Evolutionary conservation across 139 green algal genomes (phyloP).

Genomic region (Chlorella sp.): DNA sequence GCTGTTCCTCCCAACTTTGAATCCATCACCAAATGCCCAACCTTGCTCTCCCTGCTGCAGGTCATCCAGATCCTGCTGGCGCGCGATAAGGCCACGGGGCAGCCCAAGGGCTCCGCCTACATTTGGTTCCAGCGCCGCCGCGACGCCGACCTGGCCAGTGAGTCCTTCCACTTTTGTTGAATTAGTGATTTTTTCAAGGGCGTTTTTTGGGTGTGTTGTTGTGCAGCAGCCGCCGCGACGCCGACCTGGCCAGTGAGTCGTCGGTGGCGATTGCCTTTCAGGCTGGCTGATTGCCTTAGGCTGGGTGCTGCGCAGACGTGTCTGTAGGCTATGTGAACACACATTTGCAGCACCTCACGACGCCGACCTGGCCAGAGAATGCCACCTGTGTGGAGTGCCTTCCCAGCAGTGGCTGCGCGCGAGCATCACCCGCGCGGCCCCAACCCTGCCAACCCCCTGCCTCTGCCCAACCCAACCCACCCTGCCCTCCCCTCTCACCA

Average conservation of each 20-base stretch:
- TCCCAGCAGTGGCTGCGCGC: too few species aligned
- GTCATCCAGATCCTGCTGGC: conserved; percentile 23
- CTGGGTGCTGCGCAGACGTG: neutral
- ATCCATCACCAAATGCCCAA: too few species aligned
- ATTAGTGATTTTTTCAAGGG: too few species aligned
- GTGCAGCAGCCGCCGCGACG: too few species aligned
- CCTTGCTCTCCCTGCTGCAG: neutral
- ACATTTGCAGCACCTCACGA: too few species aligned
- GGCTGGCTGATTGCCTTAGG: neutral
- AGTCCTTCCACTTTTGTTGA: neutral
- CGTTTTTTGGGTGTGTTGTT: too few species aligned
- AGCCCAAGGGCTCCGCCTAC: conserved; percentile 28
- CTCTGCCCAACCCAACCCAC: neutral
- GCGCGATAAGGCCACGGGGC: conserved; percentile 1
- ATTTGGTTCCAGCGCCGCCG: conserved; percentile 22
- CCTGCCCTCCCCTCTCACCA: neutral
- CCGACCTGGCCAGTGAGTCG: neutral
- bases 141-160: conserved; percentile 13
- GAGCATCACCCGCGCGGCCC: too few species aligned
- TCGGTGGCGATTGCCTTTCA: neutral
- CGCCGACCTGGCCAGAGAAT: too few species aligned
- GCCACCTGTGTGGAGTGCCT: neutral
- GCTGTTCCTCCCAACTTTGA: too few species aligned
- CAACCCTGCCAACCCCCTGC: neutral
- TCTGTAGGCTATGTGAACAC: too few species aligned